Base-by-base conservation (phyloP, 768 basidiomycete species). In the Panaeolus cyanescens region DNA sequence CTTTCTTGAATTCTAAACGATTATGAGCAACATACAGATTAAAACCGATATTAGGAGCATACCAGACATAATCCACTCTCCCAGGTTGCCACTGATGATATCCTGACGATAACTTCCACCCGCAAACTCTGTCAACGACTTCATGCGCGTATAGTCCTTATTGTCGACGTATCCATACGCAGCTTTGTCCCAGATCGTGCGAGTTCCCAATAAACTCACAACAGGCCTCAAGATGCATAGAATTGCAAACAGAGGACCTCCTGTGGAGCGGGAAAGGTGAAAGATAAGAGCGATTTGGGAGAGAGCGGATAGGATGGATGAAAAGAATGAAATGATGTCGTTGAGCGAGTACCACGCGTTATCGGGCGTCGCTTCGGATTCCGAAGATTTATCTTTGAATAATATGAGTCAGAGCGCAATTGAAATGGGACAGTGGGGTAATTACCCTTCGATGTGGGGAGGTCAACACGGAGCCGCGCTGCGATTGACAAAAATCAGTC, bases 71-170 rank as follows among this genome's bases (percentile, higher is more conserved):
- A 80, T 75, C 68, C 75, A 75, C 9, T 59, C 34, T 1, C 63
- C 67, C 19, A 82, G 59, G 40, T 76, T 72, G 2, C 72, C 73
- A 39, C 73, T 75, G 30, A 81, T 75, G 22, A 78, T 72, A 62
- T 81, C 80, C 55, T 78, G 72, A 37, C 74, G 62, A 33, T 74
- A 79, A 15, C 61, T 45, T 0, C 67, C 67, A 3, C 60, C 59
- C 1, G 68, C 71, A 12, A 82, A 62, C 5, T 58, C 59, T 36
- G 67, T 61, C 2, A 82, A 66, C 0, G 75, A 71, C 13, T 71
- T 62, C 70, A 76, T 67, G 3, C 77, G 70, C 15, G 66, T 54
- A 60, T 74, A 72, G 45, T 68, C 59, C 5, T 59, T 13, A 58
- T 80, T 75, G 17, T 69, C 67, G 5, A 74, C 69, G 31, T 74